These are phyloP conservation scores for Blechomonas ayalai DNA, from an alignment of 208 protist genomes.

Conservation along the genomic window DNA sequence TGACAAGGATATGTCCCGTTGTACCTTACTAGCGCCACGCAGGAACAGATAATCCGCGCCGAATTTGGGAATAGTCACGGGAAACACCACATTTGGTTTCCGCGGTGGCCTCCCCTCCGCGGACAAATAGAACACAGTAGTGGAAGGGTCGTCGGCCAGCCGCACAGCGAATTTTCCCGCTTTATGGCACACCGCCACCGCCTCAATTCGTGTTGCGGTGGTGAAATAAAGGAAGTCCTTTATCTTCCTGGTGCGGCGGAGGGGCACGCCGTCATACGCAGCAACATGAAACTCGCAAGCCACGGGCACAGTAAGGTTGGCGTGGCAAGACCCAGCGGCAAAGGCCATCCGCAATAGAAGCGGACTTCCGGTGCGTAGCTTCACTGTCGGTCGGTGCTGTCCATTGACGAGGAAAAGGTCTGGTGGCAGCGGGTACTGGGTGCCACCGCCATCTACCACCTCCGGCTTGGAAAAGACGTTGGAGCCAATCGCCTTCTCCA, in stretches of 20 bases:
- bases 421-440: constrained; percentile 22
- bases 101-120: constrained; percentile 6
- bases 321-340: constrained; percentile 64
- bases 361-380: constrained; percentile 17
- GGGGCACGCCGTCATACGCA: constrained; percentile 66
- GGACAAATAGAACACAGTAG: constrained; percentile 47
- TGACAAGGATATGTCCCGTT: constrained; percentile 65
- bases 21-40: not conserved
- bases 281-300: constrained; percentile 50
- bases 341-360: constrained; percentile 64
- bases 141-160: constrained; percentile 14
- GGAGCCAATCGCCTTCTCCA: constrained; percentile 41
- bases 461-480: constrained; percentile 38
- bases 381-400: constrained; percentile 63
- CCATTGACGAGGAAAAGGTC: constrained; percentile 87
- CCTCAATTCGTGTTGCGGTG: constrained; percentile 53
- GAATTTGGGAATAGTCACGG: constrained; percentile 26
- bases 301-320: constrained; percentile 61
- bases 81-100: constrained; percentile 19
- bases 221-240: constrained; percentile 75
- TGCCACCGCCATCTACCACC: constrained; percentile 30
- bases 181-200: constrained; percentile 42
- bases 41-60: constrained; percentile 42
- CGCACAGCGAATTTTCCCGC: constrained; percentile 34
- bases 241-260: constrained; percentile 29